Evolutionary conservation across 2,329 filamentous ascomycete species (phyloP).

Genomic region (Colletotrichum theobromicola): DNA sequence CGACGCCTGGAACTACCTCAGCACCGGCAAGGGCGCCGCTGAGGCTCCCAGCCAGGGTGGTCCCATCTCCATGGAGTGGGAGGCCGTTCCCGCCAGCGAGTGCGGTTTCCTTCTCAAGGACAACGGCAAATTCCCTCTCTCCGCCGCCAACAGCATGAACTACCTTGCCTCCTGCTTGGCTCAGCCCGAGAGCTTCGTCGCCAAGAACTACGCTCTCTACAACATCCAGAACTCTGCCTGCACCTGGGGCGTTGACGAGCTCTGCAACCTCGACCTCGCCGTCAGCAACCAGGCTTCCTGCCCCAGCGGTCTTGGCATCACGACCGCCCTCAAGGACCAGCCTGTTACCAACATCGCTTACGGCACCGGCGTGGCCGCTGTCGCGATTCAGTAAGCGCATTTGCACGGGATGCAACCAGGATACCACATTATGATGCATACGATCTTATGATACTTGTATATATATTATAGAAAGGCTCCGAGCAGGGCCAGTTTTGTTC

Average conservation of each 20-base stretch:
- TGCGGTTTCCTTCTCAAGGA: constrained; percentile 56
- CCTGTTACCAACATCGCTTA: constrained; percentile 60
- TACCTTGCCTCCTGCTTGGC: constrained; percentile 53
- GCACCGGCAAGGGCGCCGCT: constrained; percentile 53
- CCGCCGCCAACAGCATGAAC: constrained; percentile 63
- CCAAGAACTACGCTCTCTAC: constrained; percentile 55
- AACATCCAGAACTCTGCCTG: constrained; percentile 59
- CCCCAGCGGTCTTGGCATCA: constrained; percentile 46
- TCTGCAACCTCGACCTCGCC: constrained; percentile 52
- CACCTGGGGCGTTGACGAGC: constrained; percentile 55
- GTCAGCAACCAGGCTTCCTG: constrained; percentile 57
- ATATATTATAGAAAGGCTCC: constrained; percentile 2
- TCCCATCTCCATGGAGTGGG: constrained; percentile 55
- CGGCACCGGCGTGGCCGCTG: constrained; percentile 45
- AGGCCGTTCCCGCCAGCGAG: constrained; percentile 50
- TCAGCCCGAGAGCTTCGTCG: constrained; percentile 53
- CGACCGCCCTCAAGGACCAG: constrained; percentile 31
- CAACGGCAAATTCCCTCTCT: constrained; percentile 55
- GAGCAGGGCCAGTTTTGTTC: neutral
- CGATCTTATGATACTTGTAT: constrained; percentile 19
- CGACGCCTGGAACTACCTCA: constrained; percentile 66
- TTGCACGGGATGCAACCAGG: neutral
- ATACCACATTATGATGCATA: constrained; percentile 10
- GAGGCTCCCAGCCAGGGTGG: constrained; percentile 53
- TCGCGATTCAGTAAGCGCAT: constrained; percentile 8